Evolutionary conservation across 2,329 filamentous ascomycete genomes (phyloP).

Genomic region (Didymella sp.): DNA sequence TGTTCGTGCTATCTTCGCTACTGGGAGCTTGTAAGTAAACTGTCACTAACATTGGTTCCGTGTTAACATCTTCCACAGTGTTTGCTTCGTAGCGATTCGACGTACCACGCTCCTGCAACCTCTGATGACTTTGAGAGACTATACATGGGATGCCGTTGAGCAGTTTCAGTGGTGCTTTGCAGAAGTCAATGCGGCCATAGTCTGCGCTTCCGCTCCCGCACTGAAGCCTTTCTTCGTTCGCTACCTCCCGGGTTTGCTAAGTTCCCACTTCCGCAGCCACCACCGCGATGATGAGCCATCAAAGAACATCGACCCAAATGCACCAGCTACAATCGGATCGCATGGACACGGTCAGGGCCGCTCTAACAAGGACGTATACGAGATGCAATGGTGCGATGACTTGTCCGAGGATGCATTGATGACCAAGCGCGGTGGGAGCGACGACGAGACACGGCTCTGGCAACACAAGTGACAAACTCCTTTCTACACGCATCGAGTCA

Average conservation of each 20-base stretch:
- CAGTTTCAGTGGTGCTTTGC: slow-evolving; percentile 24
- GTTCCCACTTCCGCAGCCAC: not conserved
- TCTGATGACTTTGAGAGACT: slow-evolving; percentile 1
- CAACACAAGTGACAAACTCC: not conserved
- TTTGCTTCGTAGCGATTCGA: not conserved
- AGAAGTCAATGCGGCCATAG: slow-evolving; percentile 20
- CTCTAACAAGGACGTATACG: not conserved
- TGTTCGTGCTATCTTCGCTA: not conserved
- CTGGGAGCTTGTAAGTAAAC: not conserved
- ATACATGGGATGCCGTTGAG: slow-evolving; percentile 18
- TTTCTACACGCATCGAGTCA: not conserved
- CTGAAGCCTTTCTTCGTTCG: slow-evolving; percentile 16
- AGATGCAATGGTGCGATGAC: not conserved
- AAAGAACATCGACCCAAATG: not conserved
- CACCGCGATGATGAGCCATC: not conserved
- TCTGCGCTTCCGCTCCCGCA: slow-evolving; percentile 14
- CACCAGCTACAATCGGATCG: not conserved
- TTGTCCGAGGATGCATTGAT: not conserved
- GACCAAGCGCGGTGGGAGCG: not conserved
- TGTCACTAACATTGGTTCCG: not conserved
- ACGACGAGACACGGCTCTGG: not conserved
- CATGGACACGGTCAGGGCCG: not conserved
- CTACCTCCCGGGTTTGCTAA: not conserved
- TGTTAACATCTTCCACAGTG: not conserved
- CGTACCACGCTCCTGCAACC: slow-evolving; percentile 1